Base-by-base conservation (phyloP, 345 rosid genomes). In the Ceriops zippeliana region DNA sequence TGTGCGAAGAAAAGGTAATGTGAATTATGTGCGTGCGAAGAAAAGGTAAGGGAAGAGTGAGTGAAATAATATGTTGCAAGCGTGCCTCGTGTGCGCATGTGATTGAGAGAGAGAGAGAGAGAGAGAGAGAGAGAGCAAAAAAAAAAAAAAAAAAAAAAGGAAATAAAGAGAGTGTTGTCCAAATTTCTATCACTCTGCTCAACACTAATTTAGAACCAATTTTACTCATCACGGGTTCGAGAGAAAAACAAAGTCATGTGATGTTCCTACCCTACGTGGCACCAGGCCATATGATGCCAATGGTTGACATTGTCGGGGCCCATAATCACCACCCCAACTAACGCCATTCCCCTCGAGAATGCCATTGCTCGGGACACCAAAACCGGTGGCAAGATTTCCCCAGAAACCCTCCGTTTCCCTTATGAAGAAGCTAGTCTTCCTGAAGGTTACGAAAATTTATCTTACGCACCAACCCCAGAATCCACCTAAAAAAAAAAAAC, bases 231-330 rank as follows among this genome's bases (percentile, higher is more conserved):
- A 75, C 75, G 83, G 73, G 34, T 46, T 60, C 75, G 6, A 32
- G 32, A 69, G 56, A 52, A 62, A 65, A 31, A 11, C 63, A 68
- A 21, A 34, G 73, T 20, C 82, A 78, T 58, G 68, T 71, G 3
- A 80, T 80, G 77, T 80, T 83, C 67, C 74, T 76, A 34, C 83
- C 83, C 13, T 76, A 58, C 68, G 27, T 73, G 66, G 83, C 80
- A n/a, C 78, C 78, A 67, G 80, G 83, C 71, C 80, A 80, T 65
- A 76, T 80, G 74, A 61, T 80, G 66, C 80, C 80, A 24, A 76
- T 76, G 83, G 67, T 76, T 0, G 80, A 73, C 68, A 76, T 76
- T 46, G 83, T 76, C 16, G 66, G 80, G 71, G n/a, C 57, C 83
- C 62, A 67, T 80, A 52, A 53, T 80, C 66, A 58, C 66, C 56